These are phyloP conservation scores for Crithidia bombi DNA, from an alignment of 208 protist species.

Conservation along the genomic window DNA sequence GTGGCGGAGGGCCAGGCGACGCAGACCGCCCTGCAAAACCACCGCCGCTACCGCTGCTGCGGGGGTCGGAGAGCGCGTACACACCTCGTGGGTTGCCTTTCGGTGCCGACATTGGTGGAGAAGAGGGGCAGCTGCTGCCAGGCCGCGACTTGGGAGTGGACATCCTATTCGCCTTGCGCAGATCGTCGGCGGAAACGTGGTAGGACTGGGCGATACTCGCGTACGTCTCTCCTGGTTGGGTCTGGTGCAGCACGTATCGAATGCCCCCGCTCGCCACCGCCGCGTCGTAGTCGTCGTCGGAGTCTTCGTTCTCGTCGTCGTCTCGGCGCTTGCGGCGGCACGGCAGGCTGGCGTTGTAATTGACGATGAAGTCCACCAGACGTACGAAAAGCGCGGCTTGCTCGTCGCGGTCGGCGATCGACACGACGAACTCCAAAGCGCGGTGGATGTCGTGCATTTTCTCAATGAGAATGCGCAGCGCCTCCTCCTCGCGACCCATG, in stretches of 20 bases:
- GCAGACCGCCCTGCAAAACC: neutral
- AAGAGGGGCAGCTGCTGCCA: neutral
- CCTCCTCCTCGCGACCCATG: slow-evolving; percentile 84
- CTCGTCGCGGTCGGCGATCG: slow-evolving; percentile 54
- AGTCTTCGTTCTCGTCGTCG: slow-evolving; percentile 5
- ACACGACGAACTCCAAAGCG: slow-evolving; percentile 32
- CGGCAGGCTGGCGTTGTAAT: slow-evolving; percentile 42
- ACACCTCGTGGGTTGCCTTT: neutral
- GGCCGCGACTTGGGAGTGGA: neutral
- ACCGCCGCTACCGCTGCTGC: neutral
- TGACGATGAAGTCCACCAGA: slow-evolving; percentile 53
- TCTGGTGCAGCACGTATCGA: slow-evolving; percentile 48
- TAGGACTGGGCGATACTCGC: slow-evolving; percentile 53
- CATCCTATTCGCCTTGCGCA: slow-evolving; percentile 27
- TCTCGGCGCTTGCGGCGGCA: slow-evolving; percentile 14
- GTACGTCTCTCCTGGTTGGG: slow-evolving; percentile 54
- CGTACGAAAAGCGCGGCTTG: slow-evolving; percentile 58
- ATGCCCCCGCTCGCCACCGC: slow-evolving; percentile 15
- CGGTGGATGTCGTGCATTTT: slow-evolving; percentile 35
- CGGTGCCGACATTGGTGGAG: neutral
- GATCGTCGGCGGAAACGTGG: slow-evolving; percentile 31
- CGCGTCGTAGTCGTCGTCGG: slow-evolving; percentile 17
- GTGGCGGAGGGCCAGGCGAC: neutral
- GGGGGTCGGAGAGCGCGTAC: neutral
- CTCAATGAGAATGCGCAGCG: slow-evolving; percentile 67